Conservation (phyloP, 176 grass and related monocot genomes). For the Cocos nucifera region DNA sequence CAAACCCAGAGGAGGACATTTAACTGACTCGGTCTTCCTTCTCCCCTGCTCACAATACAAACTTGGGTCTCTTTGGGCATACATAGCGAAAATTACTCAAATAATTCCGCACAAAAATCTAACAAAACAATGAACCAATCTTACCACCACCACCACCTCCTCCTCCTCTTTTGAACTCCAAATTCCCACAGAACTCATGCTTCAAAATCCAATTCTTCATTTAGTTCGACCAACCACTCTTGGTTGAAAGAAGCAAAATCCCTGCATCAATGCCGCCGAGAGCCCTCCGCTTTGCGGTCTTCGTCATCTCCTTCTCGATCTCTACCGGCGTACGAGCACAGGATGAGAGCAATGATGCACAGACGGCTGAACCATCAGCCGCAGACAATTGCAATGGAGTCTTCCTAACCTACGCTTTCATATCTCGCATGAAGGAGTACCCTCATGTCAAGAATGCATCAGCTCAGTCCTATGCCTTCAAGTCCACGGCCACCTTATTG, state of each 20-base stretch:
- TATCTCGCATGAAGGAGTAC: slow-evolving; percentile 75
- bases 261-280: slow-evolving; percentile 20
- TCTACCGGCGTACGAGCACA: slow-evolving; percentile 23
- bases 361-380: slow-evolving; percentile 3
- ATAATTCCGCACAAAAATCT: background rate
- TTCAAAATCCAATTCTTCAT: background rate
- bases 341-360: slow-evolving; percentile 28
- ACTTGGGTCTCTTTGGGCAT: too few species aligned
- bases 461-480: slow-evolving; percentile 91
- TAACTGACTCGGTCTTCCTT: background rate
- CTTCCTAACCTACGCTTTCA: slow-evolving; percentile 79
- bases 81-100: background rate
- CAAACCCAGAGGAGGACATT: background rate
- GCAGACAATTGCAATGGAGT: slow-evolving; percentile 71
- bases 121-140: slow-evolving; percentile 32
- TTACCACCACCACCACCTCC: slow-evolving; percentile 19
- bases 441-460: slow-evolving; percentile 76
- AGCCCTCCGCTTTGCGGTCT: slow-evolving; percentile 8
- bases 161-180: slow-evolving; percentile 24
- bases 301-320: slow-evolving; percentile 12
- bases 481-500: slow-evolving; percentile 42
- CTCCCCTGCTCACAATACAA: too few species aligned
- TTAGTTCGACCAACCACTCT: background rate
- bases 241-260: background rate
- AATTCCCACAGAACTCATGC: slow-evolving; percentile 16